Conservation (phyloP, 805 yeast species). For the Suhomyces tanzawaensis region DNA sequence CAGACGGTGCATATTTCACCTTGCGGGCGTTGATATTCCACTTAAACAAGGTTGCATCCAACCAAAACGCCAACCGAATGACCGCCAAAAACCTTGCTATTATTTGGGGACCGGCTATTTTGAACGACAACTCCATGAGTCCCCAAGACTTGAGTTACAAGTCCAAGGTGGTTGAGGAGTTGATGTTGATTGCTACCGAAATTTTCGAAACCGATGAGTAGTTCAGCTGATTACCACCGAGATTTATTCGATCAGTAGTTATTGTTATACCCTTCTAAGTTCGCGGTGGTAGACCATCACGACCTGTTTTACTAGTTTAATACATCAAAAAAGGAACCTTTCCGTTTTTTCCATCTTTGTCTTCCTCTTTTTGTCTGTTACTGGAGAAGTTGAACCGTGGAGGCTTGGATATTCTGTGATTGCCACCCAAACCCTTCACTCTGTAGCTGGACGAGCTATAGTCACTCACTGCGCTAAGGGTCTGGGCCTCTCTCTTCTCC, state of each 20-base stretch:
- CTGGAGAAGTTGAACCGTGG: slow-evolving; percentile 30
- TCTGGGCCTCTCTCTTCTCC: slow-evolving; percentile 12
- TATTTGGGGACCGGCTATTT: slow-evolving; percentile 92
- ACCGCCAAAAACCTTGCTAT: slow-evolving; percentile 75
- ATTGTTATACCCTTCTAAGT: not conserved
- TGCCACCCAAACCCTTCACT: slow-evolving; percentile 20
- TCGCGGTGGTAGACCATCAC: too few species aligned
- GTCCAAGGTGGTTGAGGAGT: slow-evolving; percentile 77
- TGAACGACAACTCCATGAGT: slow-evolving; percentile 63
- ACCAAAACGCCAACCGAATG: slow-evolving; percentile 74
- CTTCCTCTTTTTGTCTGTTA: slow-evolving; percentile 6
- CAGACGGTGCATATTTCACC: slow-evolving; percentile 94
- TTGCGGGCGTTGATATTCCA: slow-evolving; percentile 83
- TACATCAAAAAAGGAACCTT: slow-evolving; percentile 19
- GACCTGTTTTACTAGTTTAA: too few species aligned
- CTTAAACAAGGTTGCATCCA: slow-evolving; percentile 65
- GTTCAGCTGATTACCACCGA: slow-evolving; percentile 6
- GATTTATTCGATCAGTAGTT: not conserved
- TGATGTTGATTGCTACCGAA: slow-evolving; percentile 78
- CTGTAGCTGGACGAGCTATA: slow-evolving; percentile 28
- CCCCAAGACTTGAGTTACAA: slow-evolving; percentile 74
- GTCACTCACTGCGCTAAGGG: slow-evolving; percentile 4
- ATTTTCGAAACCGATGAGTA: slow-evolving; percentile 54
- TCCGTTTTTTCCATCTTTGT: slow-evolving; percentile 2
- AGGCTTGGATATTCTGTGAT: slow-evolving; percentile 31